Evolutionary conservation across 352 stramenopile genomes (phyloP).

Genomic region (Salisapilia sapeloensis): DNA sequence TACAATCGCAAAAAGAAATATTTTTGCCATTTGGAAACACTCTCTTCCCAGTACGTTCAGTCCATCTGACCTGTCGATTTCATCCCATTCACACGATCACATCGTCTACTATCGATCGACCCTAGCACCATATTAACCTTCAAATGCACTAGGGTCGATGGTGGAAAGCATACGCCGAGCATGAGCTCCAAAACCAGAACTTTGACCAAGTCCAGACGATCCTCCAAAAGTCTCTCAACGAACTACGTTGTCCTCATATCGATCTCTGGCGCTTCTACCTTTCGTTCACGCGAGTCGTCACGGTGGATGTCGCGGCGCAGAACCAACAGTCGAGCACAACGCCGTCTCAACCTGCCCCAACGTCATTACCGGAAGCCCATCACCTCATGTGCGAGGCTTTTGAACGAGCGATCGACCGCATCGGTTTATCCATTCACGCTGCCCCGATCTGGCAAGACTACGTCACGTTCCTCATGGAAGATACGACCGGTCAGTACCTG

Average conservation of each 20-base stretch:
- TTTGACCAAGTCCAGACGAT: conserved; percentile 78
- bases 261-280: conserved; percentile 81
- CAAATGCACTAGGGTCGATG: conserved; percentile 33
- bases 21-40: no score
- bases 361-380: no score
- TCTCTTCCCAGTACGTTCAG: no score
- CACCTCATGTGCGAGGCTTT: conserved; percentile 77
- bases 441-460: conserved; percentile 75
- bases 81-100: no score
- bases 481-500: conserved; percentile 55
- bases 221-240: conserved; percentile 79
- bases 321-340: conserved; percentile 32
- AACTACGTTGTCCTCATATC: conserved; percentile 61
- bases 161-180: conserved; percentile 78
- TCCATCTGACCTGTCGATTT: no score
- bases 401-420: conserved; percentile 62
- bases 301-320: conserved; percentile 56
- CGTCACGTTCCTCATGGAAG: conserved; percentile 59
- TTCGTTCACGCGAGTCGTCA: conserved; percentile 74
- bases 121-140: not conserved
- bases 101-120: no score
- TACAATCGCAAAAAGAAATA: not conserved
- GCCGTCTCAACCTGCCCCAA: no score
- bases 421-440: conserved; percentile 65
- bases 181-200: conserved; percentile 71